These are phyloP conservation scores for Xylaria sp. DNA, from an alignment of 2,329 filamentous ascomycete species.

Conservation along the genomic window DNA sequence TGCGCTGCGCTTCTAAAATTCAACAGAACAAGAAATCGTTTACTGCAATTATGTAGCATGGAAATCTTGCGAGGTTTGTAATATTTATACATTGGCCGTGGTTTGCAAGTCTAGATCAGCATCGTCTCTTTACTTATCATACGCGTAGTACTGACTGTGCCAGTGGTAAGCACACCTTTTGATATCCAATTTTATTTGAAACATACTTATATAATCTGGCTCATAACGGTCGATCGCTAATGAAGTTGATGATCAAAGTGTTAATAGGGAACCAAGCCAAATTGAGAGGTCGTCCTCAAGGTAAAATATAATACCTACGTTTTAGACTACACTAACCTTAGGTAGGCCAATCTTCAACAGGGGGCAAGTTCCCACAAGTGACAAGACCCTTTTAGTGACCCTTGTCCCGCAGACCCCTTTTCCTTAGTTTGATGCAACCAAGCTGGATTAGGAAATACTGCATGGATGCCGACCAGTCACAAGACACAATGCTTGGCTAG, in stretches of 20 bases:
- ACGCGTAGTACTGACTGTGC: background rate
- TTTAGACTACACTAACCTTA: background rate
- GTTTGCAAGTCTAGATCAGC: background rate
- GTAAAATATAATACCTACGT: background rate
- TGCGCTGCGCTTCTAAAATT: background rate
- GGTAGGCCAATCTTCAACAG: background rate
- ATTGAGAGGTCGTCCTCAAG: no score
- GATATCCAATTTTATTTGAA: background rate
- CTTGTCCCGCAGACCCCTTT: constrained; percentile 27
- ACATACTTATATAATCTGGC: background rate
- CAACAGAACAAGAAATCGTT: background rate
- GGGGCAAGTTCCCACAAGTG: background rate
- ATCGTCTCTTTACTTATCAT: background rate
- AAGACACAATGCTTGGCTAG: constrained; percentile 13
- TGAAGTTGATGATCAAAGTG: no score
- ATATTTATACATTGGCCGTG: background rate
- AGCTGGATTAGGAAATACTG: constrained; percentile 28
- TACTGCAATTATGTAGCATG: background rate
- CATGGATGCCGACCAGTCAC: constrained; percentile 24
- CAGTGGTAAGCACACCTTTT: background rate
- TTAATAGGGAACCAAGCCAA: background rate
- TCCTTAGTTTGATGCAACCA: constrained; percentile 25
- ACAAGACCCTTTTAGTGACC: constrained; percentile 16
- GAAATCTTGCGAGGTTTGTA: background rate
- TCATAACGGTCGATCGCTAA: background rate